Evolutionary conservation across 2,329 filamentous ascomycete species (phyloP).

Genomic region (Furcasterigmium sp.): DNA sequence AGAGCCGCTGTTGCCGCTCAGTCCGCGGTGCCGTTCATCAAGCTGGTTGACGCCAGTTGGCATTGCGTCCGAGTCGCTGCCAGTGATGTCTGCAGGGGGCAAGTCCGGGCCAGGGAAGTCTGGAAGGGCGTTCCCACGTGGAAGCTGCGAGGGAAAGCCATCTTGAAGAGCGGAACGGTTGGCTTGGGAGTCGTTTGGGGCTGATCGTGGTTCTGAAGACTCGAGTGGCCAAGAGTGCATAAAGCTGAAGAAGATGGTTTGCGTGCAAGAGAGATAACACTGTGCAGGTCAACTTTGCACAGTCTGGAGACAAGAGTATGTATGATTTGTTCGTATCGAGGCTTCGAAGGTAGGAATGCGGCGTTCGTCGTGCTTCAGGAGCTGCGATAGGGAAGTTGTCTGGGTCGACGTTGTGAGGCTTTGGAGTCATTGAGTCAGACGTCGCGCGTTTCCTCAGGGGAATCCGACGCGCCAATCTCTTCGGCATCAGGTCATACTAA

Average conservation of each 20-base stretch:
- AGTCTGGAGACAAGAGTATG: conserved; percentile 31
- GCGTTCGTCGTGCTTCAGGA: too few species aligned
- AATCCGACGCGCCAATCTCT: too few species aligned
- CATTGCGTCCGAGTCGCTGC: neutral
- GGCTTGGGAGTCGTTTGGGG: conserved; percentile 27
- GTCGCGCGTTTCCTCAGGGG: too few species aligned
- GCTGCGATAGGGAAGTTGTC: too few species aligned
- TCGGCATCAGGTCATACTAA: too few species aligned
- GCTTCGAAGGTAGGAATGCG: too few species aligned
- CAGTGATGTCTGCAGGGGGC: conserved; percentile 10
- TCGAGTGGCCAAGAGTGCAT: conserved; percentile 57
- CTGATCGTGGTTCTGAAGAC: conserved; percentile 36
- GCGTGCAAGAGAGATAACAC: conserved; percentile 30
- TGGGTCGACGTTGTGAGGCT: too few species aligned
- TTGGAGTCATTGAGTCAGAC: too few species aligned
- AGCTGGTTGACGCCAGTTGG: conserved; percentile 32
- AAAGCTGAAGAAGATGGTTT: conserved; percentile 43
- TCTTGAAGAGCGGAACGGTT: conserved; percentile 40
- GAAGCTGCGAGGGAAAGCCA: conserved; percentile 47
- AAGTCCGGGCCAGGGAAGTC: conserved; percentile 23
- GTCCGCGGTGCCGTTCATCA: conserved; percentile 44
- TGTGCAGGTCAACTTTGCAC: conserved; percentile 48
- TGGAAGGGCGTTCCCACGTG: conserved; percentile 29
- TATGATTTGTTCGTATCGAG: neutral
- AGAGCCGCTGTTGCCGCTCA: conserved; percentile 35